Conservation (phyloP, 768 basidiomycete genomes). For the Kondoa malvinella region DNA sequence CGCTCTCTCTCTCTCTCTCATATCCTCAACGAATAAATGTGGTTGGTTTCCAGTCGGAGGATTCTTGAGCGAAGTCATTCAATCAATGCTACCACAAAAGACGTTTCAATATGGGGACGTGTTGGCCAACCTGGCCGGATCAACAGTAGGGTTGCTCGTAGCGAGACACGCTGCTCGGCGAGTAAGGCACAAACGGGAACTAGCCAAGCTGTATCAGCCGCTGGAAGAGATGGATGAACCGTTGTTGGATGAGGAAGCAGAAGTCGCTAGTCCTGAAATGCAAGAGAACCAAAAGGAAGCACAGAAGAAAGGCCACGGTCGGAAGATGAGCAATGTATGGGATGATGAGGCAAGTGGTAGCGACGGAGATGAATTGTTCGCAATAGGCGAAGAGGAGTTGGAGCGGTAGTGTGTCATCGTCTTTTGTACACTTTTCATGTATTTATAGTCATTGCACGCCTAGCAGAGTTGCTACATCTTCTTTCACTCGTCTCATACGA, state of each 20-base stretch:
- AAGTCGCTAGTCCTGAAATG: background rate
- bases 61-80: slow-evolving; percentile 22
- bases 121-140: slow-evolving; percentile 23
- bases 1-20: background rate
- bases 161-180: background rate
- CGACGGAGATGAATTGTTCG: background rate
- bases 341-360: background rate
- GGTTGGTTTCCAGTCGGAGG: slow-evolving; percentile 8
- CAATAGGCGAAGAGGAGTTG: background rate
- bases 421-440: background rate
- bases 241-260: background rate
- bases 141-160: slow-evolving; percentile 11
- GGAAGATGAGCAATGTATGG: background rate
- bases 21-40: background rate
- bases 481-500: slow-evolving; percentile 23
- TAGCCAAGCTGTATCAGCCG: slow-evolving; percentile 29
- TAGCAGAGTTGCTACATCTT: slow-evolving; percentile 25
- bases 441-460: slow-evolving; percentile 8
- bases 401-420: too few species aligned
- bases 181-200: slow-evolving; percentile 13
- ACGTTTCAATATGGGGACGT: slow-evolving; percentile 25
- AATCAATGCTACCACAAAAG: slow-evolving; percentile 24
- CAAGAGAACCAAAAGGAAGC: background rate
- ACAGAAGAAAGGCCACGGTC: background rate
- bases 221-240: slow-evolving; percentile 29